These are phyloP conservation scores for Mesembryanthemum crystallinum DNA, from an alignment of 148 eudicot genomes.

Conservation along the genomic window DNA sequence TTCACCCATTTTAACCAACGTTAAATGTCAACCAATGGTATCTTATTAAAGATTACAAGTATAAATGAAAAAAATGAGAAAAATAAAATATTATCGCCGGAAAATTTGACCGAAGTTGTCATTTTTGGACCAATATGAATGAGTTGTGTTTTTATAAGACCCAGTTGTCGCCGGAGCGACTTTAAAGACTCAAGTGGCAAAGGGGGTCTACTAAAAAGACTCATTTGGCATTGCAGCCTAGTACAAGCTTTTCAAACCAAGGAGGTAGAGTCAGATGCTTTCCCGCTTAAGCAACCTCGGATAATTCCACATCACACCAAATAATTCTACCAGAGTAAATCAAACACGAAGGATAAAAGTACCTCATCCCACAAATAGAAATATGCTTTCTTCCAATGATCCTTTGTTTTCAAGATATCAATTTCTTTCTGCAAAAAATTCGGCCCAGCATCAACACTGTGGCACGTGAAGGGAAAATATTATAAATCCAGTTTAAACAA, in stretches of 20 bases:
- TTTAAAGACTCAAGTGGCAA: no score
- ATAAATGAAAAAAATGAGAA: no score
- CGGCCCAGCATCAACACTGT: conserved; percentile 66
- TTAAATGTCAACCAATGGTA: no score
- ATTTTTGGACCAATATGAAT: no score
- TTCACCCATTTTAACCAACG: no score
- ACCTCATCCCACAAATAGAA: conserved; percentile 99
- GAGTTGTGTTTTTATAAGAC: no score
- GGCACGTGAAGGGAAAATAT: conserved; percentile 31
- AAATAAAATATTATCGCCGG: no score
- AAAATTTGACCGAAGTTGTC: no score
- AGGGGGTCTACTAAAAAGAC: no score
- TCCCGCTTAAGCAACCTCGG: neutral
- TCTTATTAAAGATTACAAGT: no score
- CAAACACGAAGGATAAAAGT: conserved; percentile 2
- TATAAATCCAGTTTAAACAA: conserved; percentile 22
- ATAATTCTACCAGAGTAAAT: neutral
- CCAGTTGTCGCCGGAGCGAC: no score
- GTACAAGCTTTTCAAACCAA: neutral
- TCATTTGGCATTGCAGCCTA: no score
- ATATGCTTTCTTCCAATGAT: conserved; percentile 94
- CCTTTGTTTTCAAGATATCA: conserved; percentile 65
- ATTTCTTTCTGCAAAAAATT: conserved; percentile 73
- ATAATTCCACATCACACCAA: neutral
- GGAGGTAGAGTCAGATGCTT: neutral